phyloP scores from a whole-genome alignment of 768 basidiomycete species.

The Lentinula detonsa region DNA sequence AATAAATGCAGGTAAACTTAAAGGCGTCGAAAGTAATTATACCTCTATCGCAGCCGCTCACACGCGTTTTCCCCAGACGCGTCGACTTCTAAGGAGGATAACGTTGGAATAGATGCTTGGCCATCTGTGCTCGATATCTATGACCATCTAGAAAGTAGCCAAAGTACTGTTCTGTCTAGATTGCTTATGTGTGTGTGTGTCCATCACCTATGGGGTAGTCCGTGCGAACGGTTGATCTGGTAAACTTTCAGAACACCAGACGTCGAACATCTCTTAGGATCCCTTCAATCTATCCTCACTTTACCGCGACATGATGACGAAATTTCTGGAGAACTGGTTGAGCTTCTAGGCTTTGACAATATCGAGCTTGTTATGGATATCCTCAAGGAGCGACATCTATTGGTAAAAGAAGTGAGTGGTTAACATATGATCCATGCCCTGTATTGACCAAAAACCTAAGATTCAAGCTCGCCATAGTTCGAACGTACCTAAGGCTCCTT shows the following conservation, averaged over 20 bases:
- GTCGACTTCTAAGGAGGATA: conserved; percentile 1
- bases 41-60: not conserved
- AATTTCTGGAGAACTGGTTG: conserved; percentile 72
- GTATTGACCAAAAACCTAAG: not conserved
- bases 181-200: conserved; percentile 21
- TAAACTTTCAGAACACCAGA: conserved; percentile 19
- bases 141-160: not conserved
- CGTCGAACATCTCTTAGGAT: conserved; percentile 19
- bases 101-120: conserved; percentile 15
- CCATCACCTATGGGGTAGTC: not conserved
- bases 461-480: not conserved
- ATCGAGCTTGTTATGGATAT: conserved; percentile 76
- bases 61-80: not conserved
- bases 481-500: not conserved
- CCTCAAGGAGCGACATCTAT: conserved; percentile 44
- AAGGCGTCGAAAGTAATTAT: not conserved
- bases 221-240: not conserved
- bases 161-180: conserved; percentile 10
- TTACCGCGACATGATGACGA: conserved; percentile 54
- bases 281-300: conserved; percentile 35
- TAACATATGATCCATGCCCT: not conserved
- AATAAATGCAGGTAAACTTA: not conserved
- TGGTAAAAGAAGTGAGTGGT: conserved; percentile 45
- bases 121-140: conserved; percentile 28
- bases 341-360: conserved; percentile 79